Evolutionary conservation across 2,329 filamentous ascomycete species (phyloP).

Genomic region (Fusarium nisikadoi): DNA sequence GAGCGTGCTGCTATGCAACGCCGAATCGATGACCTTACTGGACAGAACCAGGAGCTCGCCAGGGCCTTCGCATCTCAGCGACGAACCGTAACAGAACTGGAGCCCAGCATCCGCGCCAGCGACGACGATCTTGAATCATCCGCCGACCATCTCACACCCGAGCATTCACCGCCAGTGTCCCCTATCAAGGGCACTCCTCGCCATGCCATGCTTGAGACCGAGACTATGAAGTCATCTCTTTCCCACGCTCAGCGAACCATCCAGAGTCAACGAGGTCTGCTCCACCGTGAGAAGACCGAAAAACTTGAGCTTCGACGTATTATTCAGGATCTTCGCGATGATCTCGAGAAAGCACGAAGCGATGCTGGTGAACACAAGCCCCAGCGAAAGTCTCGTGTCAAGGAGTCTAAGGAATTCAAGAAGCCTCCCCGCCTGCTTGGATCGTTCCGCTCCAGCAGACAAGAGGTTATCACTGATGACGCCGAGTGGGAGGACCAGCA

Average conservation of each 20-base stretch:
- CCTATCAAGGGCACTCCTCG: conserved; percentile 92
- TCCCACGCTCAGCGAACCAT: conserved; percentile 97
- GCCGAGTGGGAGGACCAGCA: conserved; percentile 88
- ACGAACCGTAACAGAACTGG: conserved; percentile 72
- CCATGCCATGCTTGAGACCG: conserved; percentile 91
- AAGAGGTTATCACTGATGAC: conserved; percentile 83
- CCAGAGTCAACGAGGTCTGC: conserved; percentile 91
- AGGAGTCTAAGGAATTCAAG: conserved; percentile 76
- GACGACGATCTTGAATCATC: conserved; percentile 73
- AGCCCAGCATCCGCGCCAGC: conserved; percentile 67
- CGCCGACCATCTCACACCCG: conserved; percentile 78
- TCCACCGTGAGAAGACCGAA: conserved; percentile 98
- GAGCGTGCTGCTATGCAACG: conserved; percentile 83
- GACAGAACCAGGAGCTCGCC: conserved; percentile 91
- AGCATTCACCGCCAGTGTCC: conserved; percentile 90
- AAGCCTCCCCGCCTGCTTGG: conserved; percentile 84
- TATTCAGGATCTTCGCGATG: conserved; percentile 93
- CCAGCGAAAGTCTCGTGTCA: conserved; percentile 71
- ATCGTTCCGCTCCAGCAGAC: conserved; percentile 75
- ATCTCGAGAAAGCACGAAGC: conserved; percentile 78
- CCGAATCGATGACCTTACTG: conserved; percentile 87
- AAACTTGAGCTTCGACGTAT: conserved; percentile 96
- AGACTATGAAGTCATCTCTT: conserved; percentile 93
- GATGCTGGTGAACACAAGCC: conserved; percentile 56
- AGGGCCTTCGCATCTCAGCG: conserved; percentile 81